These are phyloP conservation scores for Ilex aquifolium DNA, from an alignment of 257 asterid genomes.

Conservation along the genomic window DNA sequence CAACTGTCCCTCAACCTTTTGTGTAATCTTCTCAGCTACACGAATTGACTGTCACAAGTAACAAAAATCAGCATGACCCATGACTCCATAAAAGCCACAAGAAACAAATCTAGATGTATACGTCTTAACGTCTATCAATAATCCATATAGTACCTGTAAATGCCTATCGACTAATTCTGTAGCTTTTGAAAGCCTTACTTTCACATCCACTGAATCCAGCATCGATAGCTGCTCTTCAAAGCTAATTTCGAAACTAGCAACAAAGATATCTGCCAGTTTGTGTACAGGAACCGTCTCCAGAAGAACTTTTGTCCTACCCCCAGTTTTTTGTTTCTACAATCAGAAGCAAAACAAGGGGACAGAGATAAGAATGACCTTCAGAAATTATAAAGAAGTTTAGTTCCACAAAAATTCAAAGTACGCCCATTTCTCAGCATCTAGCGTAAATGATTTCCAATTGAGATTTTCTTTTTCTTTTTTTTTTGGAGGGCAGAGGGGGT, in stretches of 20 bases:
- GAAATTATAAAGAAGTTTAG: neutral
- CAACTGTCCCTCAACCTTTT: constrained; percentile 98
- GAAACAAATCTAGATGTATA: neutral
- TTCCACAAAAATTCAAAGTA: neutral
- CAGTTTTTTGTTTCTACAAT: constrained; percentile 90
- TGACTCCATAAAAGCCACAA: constrained; percentile 14
- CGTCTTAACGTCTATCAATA: neutral
- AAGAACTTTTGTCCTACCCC: constrained; percentile 89
- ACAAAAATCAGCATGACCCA: constrained; percentile 14
- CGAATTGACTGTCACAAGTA: constrained; percentile 78
- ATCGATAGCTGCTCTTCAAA: constrained; percentile 93
- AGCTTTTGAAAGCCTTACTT: constrained; percentile 93
- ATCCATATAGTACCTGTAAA: constrained; percentile 53
- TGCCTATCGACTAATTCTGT: constrained; percentile 96
- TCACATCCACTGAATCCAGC: constrained; percentile 96
- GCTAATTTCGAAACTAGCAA: constrained; percentile 97
- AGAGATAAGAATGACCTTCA: neutral
- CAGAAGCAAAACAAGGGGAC: constrained; percentile 13
- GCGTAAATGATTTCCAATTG: no score
- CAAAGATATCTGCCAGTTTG: constrained; percentile 97
- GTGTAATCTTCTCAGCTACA: constrained; percentile 98
- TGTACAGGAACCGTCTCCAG: constrained; percentile 97
- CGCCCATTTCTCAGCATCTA: no score
- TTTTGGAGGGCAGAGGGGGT: neutral
- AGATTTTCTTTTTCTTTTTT: no score